Evolutionary conservation across 306 rosid genomes (phyloP).

Genomic region (Cucurbita moschata): DNA sequence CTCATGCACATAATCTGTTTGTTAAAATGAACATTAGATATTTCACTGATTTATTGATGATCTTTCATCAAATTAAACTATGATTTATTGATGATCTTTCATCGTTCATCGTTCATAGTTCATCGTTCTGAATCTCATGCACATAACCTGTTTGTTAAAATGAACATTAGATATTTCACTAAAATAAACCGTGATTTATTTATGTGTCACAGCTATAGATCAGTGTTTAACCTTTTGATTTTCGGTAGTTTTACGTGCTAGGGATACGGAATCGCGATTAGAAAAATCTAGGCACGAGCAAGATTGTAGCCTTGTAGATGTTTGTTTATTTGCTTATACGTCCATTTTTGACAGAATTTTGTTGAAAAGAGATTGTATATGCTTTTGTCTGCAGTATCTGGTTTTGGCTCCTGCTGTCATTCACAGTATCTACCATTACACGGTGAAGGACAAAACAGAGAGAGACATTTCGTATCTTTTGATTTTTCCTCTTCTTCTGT

Average conservation of each 20-base stretch:
- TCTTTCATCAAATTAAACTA: too few species aligned
- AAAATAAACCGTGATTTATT: neutral
- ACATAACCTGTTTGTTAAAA: neutral
- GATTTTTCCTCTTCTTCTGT: slow-evolving; percentile 11
- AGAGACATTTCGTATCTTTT: slow-evolving; percentile 7
- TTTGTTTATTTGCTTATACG: neutral
- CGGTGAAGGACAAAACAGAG: neutral
- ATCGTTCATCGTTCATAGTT: too few species aligned
- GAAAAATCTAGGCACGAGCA: neutral
- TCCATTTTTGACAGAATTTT: neutral
- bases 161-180: neutral
- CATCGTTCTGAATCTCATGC: neutral
- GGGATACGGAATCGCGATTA: neutral
- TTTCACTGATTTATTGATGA: neutral
- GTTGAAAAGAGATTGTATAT: neutral
- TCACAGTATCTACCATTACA: slow-evolving; percentile 9
- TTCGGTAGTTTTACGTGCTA: neutral
- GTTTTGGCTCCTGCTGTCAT: slow-evolving; percentile 17
- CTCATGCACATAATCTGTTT: too few species aligned
- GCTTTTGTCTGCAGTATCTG: slow-evolving; percentile 3
- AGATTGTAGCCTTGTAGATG: neutral
- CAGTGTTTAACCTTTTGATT: neutral
- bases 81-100: neutral
- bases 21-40: too few species aligned
- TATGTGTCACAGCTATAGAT: too few species aligned